A percentile compares a stretch with the other conserved stretches of the same genome.
These are phyloP conservation scores for Phaffomyces thermotolerans DNA, from an alignment of 805 yeast genomes.

Conservation along the genomic window DNA sequence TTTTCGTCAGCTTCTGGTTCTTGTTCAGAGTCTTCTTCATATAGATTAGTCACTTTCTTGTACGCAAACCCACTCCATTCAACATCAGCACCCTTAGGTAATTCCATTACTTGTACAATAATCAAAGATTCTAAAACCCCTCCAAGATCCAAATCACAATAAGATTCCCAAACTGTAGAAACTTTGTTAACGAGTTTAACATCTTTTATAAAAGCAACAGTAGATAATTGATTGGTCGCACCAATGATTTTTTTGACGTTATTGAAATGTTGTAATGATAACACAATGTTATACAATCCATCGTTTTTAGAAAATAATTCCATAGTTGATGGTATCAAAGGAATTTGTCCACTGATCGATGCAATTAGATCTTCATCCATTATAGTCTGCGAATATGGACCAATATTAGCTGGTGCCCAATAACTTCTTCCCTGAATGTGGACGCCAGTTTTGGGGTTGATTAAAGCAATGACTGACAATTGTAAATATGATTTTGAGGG, in stretches of 20 bases:
- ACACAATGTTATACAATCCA: conserved; percentile 32
- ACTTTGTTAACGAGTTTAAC: conserved; percentile 25
- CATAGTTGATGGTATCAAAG: conserved; percentile 71
- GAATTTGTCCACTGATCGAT: conserved; percentile 88
- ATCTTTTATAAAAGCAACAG: conserved; percentile 50
- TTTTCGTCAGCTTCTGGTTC: conserved; percentile 8
- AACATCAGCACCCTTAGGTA: conserved; percentile 58
- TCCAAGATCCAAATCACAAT: conserved; percentile 23
- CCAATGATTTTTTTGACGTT: conserved; percentile 52
- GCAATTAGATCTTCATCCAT: conserved; percentile 40
- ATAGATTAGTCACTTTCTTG: conserved; percentile 28
- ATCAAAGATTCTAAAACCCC: conserved; percentile 29
- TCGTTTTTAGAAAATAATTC: conserved; percentile 25
- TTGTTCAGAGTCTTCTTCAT: conserved; percentile 38
- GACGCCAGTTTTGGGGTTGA: conserved; percentile 51
- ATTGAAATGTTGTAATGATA: conserved; percentile 71
- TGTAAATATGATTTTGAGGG: conserved; percentile 36
- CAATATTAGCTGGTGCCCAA: conserved; percentile 98
- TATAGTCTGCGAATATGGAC: conserved; percentile 90
- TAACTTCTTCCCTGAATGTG: conserved; percentile 91
- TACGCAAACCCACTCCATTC: conserved; percentile 72
- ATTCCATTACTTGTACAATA: conserved; percentile 44
- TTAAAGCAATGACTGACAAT: conserved; percentile 52
- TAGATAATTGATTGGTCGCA: conserved; percentile 36
- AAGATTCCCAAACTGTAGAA: conserved; percentile 38